phyloP scores from a whole-genome alignment of 129 eudicot species.

The Flaveria brownii region DNA sequence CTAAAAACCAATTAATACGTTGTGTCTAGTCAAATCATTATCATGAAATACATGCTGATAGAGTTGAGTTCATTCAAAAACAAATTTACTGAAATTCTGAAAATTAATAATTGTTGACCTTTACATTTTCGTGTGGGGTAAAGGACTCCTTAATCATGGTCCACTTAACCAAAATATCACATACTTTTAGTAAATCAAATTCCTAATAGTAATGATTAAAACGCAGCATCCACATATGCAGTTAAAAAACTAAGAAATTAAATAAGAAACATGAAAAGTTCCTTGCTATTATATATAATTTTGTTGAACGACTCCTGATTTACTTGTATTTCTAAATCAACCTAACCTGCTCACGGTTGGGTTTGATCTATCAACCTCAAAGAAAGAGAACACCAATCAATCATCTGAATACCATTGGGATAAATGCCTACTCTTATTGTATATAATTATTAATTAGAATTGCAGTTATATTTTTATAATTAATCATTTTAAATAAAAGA shows the following conservation, averaged over 20 bases:
- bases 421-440: too few relatives aligned
- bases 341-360: too few relatives aligned
- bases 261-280: too few relatives aligned
- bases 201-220: constrained; percentile 14
- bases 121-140: background rate
- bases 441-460: too few relatives aligned
- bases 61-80: background rate
- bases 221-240: background rate
- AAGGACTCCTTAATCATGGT: constrained; percentile 11
- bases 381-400: too few relatives aligned
- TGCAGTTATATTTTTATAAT: too few relatives aligned
- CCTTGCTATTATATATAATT: too few relatives aligned
- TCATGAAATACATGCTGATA: background rate
- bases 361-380: too few relatives aligned
- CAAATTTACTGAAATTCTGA: background rate
- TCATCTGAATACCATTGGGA: too few relatives aligned
- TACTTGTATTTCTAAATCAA: too few relatives aligned
- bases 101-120: constrained; percentile 3
- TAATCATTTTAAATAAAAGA: too few relatives aligned
- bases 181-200: background rate
- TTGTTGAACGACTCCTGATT: too few relatives aligned
- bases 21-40: background rate
- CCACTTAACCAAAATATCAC: constrained; percentile 6
- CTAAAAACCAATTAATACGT: background rate
- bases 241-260: background rate